Base-by-base conservation (phyloP, 208 protist species). In the Leishmania gerbilli region DNA sequence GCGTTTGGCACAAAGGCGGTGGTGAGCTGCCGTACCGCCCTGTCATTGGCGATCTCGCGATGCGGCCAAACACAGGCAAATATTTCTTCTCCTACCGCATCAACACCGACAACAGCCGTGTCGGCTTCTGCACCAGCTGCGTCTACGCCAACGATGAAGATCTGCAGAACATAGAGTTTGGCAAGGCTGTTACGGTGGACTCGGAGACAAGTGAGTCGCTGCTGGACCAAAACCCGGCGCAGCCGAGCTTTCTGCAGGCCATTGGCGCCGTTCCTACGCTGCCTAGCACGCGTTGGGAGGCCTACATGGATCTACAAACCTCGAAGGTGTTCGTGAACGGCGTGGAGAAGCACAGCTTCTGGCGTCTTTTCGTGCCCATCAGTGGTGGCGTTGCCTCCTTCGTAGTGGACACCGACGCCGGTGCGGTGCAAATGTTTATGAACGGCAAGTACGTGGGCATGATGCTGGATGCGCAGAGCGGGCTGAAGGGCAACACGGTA, bases 81-180 rank as follows among this genome's bases (percentile, higher is more conserved):
- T 92, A 95, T 79, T 96, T 89, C 76, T 96, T 93, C 84, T 91
- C 96, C 77, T 89, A 96, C 68, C 79, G 81, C 58, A 86, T 96
- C 65, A 97, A 96, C 84, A 89, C 84, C 19, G 90, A 92, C 62
- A 94, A 91, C 78, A 91, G 89, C 68, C 91, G 90, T n/a, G 72
- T 97, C 17, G 93, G 93, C 51, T 76, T 98, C 37, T 93, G 90
- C 79, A 92, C 86, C 15, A 51, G 40, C 5, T 69, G 79, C 68
- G 86, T 91, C 34, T 97, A 94, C 79, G 80, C 76, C 34, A 80
- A 37, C 24, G 81, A 91, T 11, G 74, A 80, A 40, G 86, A 90
- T 34, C 81, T 94, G 15, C 83, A 79, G 21, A 65, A 81, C 6
- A 58, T 78, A 45, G 89, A 90, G 77, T 85, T 92, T 24, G 89